These are phyloP conservation scores for Xylaria cubensis DNA, from an alignment of 495 filamentous ascomycete genomes.

Conservation along the genomic window DNA sequence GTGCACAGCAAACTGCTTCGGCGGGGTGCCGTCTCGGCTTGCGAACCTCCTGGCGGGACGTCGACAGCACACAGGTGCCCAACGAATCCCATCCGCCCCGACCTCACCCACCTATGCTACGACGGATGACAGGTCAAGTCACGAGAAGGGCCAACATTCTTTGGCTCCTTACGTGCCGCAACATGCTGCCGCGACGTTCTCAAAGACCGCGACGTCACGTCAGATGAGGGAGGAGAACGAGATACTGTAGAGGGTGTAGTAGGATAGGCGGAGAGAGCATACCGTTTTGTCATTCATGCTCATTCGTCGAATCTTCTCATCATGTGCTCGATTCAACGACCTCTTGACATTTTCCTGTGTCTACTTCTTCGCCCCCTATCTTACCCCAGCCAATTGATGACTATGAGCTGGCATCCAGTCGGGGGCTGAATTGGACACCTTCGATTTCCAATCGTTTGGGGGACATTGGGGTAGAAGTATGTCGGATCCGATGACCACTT, in stretches of 20 bases:
- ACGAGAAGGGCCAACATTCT: background rate
- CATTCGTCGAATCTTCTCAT: background rate
- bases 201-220: slow-evolving; percentile 48
- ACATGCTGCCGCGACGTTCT: slow-evolving; percentile 50
- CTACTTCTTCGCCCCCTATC: background rate
- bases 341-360: background rate
- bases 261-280: background rate
- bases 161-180: slow-evolving; percentile 41
- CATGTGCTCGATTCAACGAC: background rate
- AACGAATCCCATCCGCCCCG: background rate
- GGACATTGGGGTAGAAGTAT: slow-evolving; percentile 18
- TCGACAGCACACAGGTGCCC: background rate
- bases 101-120: background rate
- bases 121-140: background rate
- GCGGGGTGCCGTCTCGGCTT: slow-evolving; percentile 11
- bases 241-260: slow-evolving; percentile 32
- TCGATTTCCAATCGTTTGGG: slow-evolving; percentile 3
- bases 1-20: background rate
- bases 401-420: background rate
- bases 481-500: background rate
- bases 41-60: background rate
- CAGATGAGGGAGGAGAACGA: slow-evolving; percentile 47
- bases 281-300: background rate
- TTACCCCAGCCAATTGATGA: background rate
- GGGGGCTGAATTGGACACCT: slow-evolving; percentile 13